Conservation (phyloP, 805 yeast genomes). For the Nakazawaea ishiwadae region DNA sequence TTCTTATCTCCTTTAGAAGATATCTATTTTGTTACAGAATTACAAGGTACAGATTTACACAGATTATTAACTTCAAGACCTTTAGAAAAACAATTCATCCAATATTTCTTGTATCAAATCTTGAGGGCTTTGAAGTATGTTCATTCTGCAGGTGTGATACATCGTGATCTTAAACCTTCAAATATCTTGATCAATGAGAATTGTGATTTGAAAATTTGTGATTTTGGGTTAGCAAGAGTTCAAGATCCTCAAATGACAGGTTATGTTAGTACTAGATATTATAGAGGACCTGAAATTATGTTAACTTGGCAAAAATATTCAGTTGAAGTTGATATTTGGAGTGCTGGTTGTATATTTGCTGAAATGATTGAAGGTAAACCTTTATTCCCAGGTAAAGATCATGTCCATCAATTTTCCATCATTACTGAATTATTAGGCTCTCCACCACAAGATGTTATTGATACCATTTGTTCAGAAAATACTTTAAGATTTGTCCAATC, state of each 20-base stretch:
- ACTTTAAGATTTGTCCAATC: slow-evolving; percentile 92
- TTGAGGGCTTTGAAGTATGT: slow-evolving; percentile 90
- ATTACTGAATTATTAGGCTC: slow-evolving; percentile 91
- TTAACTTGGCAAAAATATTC: slow-evolving; percentile 98
- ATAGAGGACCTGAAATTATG: slow-evolving; percentile 98
- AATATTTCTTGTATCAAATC: slow-evolving; percentile 93
- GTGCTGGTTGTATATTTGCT: slow-evolving; percentile 95
- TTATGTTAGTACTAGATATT: slow-evolving; percentile 91
- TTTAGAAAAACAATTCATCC: slow-evolving; percentile 91
- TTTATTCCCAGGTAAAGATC: slow-evolving; percentile 96
- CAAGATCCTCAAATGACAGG: slow-evolving; percentile 99
- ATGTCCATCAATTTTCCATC: slow-evolving; percentile 95
- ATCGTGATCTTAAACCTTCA: slow-evolving; percentile 93
- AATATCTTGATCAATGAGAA: slow-evolving; percentile 90
- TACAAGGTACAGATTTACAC: slow-evolving; percentile 95
- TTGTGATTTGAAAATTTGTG: slow-evolving; percentile 94
- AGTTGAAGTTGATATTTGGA: slow-evolving; percentile 96
- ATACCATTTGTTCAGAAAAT: slow-evolving; percentile 93
- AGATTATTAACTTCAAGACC: slow-evolving; percentile 89
- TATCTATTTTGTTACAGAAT: slow-evolving; percentile 91
- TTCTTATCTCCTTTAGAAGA: slow-evolving; percentile 94
- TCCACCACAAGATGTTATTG: slow-evolving; percentile 94
- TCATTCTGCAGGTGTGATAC: slow-evolving; percentile 93
- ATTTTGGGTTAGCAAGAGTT: slow-evolving; percentile 93
- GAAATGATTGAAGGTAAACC: slow-evolving; percentile 98